Evolutionary conservation across 2,329 filamentous ascomycete species (phyloP), one percentile per base, ranked within the genome.

Genomic region (Fusarium transvaalense): DNA sequence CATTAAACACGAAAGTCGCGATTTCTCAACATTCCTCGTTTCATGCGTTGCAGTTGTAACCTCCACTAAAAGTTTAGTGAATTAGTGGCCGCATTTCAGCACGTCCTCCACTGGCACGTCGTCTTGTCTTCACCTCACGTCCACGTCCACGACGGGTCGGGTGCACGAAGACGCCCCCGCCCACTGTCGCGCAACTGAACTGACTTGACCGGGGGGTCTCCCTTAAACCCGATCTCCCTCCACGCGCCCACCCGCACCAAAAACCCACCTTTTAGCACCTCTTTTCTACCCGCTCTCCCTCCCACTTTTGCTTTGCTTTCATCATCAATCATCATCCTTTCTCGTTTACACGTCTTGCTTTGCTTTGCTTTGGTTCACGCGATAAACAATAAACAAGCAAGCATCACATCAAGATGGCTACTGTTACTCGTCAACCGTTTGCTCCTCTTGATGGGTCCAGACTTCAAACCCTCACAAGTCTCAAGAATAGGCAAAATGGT

Each of bases 401-500:
- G 10, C 39, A 15, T n/a, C 37, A 50, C 46, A n/a, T 35, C 21
- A 17, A 38, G 23, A 50, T 89, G 86, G 84, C 86, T 76, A 78
- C 85, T 71, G 72, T 85, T 65, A 81, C 84, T 66, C 88, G 92
- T 75, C 91, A 93, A 80, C 92, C 92, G 8, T 94, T 94, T 78
- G 92, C 89, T 76, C 90, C 90, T 48, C 84, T 94, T 56, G 88
- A 92, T 76, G 85, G 84, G 72, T 82, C 89, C 58, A 88, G 92
- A 71, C 84, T 94, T 27, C 90, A 93, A 78, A 88, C 84, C 68
- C 82, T 95, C 73, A 90, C 89, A 27, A 93, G 89, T 80, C 81
- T 90, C 51, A 95, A 94, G 84, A 94, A 94, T 79, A 85, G 89
- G 78, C 92, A 94, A 76, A 90, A 90, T 83, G 86, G 88, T 91